phyloP scores from a whole-genome alignment of 441 rosid genomes.

The Syzygium syzygioides region DNA sequence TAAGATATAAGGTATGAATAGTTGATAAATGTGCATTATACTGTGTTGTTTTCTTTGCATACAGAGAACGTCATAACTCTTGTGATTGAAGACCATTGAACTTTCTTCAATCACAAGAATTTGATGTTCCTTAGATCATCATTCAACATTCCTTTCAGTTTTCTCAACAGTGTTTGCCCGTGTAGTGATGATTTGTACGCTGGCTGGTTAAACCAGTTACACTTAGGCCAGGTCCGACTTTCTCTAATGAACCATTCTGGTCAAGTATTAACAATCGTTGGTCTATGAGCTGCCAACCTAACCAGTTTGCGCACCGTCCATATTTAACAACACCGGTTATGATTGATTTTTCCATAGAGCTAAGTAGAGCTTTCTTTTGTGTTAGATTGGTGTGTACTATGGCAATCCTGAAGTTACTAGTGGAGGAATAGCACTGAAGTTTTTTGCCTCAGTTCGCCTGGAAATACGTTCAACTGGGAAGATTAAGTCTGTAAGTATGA shows the following conservation, averaged over 20 bases:
- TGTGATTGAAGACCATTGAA: not conserved
- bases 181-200: not conserved
- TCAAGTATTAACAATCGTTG: not conserved
- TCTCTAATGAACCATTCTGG: not conserved
- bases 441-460: slow-evolving; percentile 89
- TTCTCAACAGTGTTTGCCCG: not conserved
- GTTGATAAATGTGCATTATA: not conserved
- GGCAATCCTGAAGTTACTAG: slow-evolving; percentile 99
- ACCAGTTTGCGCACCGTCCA: not conserved
- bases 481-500: slow-evolving; percentile 82
- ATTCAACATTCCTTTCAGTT: not conserved
- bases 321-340: not conserved
- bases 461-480: slow-evolving; percentile 93
- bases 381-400: slow-evolving; percentile 88
- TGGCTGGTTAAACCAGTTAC: not conserved
- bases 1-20: slow-evolving; percentile 75
- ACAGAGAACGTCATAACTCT: not conserved
- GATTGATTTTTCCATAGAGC: not conserved
- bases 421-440: slow-evolving; percentile 93
- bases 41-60: not conserved
- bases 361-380: slow-evolving; percentile 4
- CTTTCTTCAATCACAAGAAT: not conserved
- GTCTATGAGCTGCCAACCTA: not conserved
- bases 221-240: not conserved
- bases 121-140: not conserved